Evolutionary conservation across 2,329 filamentous ascomycete species (phyloP).

Genomic region (Tricladium varicosporioides): DNA sequence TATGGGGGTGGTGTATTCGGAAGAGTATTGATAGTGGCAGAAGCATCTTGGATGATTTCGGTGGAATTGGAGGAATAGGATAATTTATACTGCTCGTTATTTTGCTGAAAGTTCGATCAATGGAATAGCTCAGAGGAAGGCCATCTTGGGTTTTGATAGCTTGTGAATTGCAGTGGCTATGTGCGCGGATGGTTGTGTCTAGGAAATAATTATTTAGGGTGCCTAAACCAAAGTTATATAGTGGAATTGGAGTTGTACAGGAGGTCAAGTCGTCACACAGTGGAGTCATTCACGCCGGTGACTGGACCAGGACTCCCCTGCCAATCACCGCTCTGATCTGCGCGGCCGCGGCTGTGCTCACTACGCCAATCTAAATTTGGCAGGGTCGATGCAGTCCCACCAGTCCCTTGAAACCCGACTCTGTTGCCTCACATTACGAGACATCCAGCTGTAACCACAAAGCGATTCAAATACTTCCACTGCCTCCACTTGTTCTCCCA

Average conservation of each 20-base stretch:
- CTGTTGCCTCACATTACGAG: background rate
- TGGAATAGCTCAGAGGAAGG: slow-evolving; percentile 1
- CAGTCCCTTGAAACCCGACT: background rate
- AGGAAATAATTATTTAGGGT: no score
- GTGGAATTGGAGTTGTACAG: background rate
- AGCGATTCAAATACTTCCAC: background rate
- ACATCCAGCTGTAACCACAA: background rate
- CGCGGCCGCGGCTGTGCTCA: background rate
- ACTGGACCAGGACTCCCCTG: background rate
- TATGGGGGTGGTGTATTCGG: slow-evolving; percentile 46
- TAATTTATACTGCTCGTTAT: background rate
- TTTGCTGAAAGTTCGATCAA: background rate
- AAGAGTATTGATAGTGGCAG: slow-evolving; percentile 40
- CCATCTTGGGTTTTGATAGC: background rate
- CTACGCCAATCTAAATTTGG: no score
- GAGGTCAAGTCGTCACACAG: background rate
- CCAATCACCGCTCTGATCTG: background rate
- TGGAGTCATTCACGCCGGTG: background rate
- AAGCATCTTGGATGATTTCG: slow-evolving; percentile 45
- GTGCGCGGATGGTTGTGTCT: no score
- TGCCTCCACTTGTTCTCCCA: background rate
- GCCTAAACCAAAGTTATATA: background rate
- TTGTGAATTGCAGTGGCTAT: background rate
- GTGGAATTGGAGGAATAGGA: background rate
- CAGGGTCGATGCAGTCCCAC: no score